Evolutionary conservation across 1,284 basidiomycete genomes (phyloP), one percentile per base, ranked within the genome.

Genomic region (Thelephora terrestris): DNA sequence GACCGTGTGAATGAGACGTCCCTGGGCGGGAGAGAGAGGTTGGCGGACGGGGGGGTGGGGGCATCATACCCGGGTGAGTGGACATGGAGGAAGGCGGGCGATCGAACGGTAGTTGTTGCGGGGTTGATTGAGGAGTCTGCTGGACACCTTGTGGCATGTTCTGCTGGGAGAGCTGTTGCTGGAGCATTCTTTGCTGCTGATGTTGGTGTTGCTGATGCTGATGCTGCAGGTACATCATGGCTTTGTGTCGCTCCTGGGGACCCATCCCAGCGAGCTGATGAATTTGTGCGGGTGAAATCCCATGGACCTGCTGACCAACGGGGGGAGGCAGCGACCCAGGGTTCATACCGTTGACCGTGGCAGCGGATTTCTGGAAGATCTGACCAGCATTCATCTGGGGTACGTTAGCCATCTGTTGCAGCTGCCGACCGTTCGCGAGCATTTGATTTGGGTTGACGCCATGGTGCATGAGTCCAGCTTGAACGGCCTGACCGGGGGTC

Each of bases 1-100:
- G 64, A 20, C 62, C 57, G 50, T 69, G 68, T 5, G 64, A 60
- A 36, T 65, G 56, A 9, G 66, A 58, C 0, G 68, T 67, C 20
- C 65, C 63, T 5, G 68, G 65, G 27, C 67, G 59, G 7, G 66
- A 61, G 3, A 61, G 58, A 20, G 65, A 51, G 37, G 58, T 59
- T 17, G 58, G 58, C 2, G 58, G 58, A 20, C 58, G 55, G 12
- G 58, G 58, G 5, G 58, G 58, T 18, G 55, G 50, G 5, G 57
- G 57, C 58, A 60, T 60, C 52, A 57, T 55, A 25, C 51, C 44
- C 38, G 47, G 53, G 4, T 49, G 24, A 23, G 27, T 34, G 20
- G 14, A n/a, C 46, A 55, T 52, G 7, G 53, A 23, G 6, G 52
- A 54, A 5, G 52, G 49, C 3, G 54, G 51, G 17, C 49, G 42